Evolutionary conservation across 352 stramenopile species (phyloP).

Genomic region (Phytopythium delawarense): DNA sequence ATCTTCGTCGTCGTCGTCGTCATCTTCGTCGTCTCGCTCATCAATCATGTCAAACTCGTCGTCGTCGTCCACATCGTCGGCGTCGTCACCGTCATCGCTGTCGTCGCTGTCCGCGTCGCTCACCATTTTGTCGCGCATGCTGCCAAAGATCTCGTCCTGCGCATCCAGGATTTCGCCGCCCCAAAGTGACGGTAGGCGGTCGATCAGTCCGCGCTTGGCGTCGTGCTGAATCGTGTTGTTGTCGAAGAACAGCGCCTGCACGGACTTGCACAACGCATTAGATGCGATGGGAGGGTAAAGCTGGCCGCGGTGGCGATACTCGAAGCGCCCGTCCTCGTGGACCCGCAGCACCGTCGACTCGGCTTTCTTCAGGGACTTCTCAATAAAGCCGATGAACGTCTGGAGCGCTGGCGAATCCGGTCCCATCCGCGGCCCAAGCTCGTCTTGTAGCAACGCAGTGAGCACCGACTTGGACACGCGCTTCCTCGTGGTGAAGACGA

Average conservation of each 20-base stretch:
- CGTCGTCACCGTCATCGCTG: slow-evolving; percentile 51
- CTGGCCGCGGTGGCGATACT: slow-evolving; percentile 64
- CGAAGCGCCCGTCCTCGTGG: slow-evolving; percentile 55
- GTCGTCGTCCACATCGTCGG: slow-evolving; percentile 29
- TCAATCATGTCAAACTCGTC: slow-evolving; percentile 23
- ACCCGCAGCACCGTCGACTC: slow-evolving; percentile 76
- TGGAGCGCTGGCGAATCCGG: slow-evolving; percentile 39
- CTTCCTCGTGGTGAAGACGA: slow-evolving; percentile 76
- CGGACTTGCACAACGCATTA: slow-evolving; percentile 53
- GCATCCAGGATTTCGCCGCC: slow-evolving; percentile 51
- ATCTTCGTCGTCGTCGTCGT: slow-evolving; percentile 26
- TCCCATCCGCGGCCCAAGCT: slow-evolving; percentile 66
- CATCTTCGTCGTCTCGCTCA: slow-evolving; percentile 31
- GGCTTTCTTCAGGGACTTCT: slow-evolving; percentile 80
- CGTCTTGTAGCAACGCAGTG: slow-evolving; percentile 57
- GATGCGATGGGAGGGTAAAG: slow-evolving; percentile 72
- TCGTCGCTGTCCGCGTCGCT: slow-evolving; percentile 44
- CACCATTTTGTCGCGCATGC: slow-evolving; percentile 24
- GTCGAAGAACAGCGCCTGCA: slow-evolving; percentile 78
- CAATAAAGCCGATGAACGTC: slow-evolving; percentile 70
- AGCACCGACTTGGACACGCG: slow-evolving; percentile 73
- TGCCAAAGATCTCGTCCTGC: slow-evolving; percentile 61
- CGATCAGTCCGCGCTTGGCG: slow-evolving; percentile 67
- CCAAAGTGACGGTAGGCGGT: slow-evolving; percentile 72
- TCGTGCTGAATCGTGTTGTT: slow-evolving; percentile 79